Base-by-base conservation (phyloP, 345 rosid species). In the Acer campestre region DNA sequence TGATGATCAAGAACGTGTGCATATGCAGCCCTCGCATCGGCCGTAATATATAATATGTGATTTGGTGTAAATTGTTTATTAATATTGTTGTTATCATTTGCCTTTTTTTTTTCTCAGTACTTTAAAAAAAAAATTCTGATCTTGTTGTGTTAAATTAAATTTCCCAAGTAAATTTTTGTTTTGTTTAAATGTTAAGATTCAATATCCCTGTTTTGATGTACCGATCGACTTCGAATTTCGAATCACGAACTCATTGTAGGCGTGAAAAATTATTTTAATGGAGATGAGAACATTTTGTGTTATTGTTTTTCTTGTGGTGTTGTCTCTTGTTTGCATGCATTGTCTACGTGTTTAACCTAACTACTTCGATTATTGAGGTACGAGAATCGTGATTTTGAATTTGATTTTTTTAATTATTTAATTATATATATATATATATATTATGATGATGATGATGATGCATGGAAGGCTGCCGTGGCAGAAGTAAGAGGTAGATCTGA, bases 341-440 rank as follows among this genome's bases (percentile, higher is more conserved):
- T 38, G 46, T 22, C 25, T 81, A 71, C 77, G 46, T 77, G 78
- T 62, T 67, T 46, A 75, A 75, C 79, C 84, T 75, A 82, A 82
- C 61, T 1, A 17, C 38, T 35, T 35, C 27, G 31, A 61, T 18
- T 38, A 25, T 46, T 31, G 67, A 3, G 66, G 75, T 49, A 0
- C 11, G 20, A 68, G 29, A 67, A 35, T 73, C 51, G 29, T 74
- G 76, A 3, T 40, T 29, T 29, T 29, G 2, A 2, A 2, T 29
- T 29, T 71, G 23, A 72, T 3, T 29, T 29, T 29, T 29, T 29
- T 2, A 29, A 20, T 22, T 18, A 31, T 14, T 51, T 73, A 0
- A 2, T n/a, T 18, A 11, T 2, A 9, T 8, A 42, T 1, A 42
- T 35, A 35, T 35, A 35, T 29, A 29, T 29, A 29, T 29, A 29